Base-by-base conservation (phyloP, 2,329 filamentous ascomycete genomes). In the Alternaria angustiovoidea region DNA sequence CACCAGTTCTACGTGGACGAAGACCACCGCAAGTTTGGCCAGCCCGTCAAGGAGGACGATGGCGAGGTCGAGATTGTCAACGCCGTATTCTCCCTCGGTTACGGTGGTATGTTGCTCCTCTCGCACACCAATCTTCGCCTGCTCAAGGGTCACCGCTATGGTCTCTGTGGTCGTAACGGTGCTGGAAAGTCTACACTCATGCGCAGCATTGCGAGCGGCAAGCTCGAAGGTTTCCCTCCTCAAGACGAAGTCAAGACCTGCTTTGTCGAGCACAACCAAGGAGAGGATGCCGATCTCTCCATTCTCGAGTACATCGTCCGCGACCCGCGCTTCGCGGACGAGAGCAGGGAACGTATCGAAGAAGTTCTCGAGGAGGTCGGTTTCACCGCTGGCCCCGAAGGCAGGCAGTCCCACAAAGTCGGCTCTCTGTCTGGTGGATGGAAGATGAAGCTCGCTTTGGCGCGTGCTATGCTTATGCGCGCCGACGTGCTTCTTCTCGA, bases 381-480 rank as follows among this genome's bases (percentile, higher is more conserved):
- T 43, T 99, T 99, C 82, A 96, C 92, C 22, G 81, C 91, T 63
- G 94, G 94, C 3, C 93, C 93, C 0, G 91, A 95, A 68, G 95
- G 94, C 61, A 89, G 93, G 62, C 95, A 98, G 80, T 86, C 89
- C 6, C 89, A 97, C 78, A 92, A 91, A 72, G 95, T 99, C 60
- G 95, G 95, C 70, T 97, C 94, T 20, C 83, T 99, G 36, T 98
- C 95, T 43, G 95, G 95, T 81, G 95, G 95, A 77, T 99, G 95
- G 95, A 98, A 98, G 87, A 99, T 99, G 95, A 99, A 99, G 88
- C 84, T 99, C 63, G 95, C 95, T 67, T 82, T 99, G 79, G 95
- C 95, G 53, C 89, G 95, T 73, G 95, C 95, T 66, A 98, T 99
- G 94, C 86, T 99, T 74, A 92, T 95, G 85, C 91, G 90, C 75